Percentiles rank a stretch among this genome's conserved stretches.
Conservation (phyloP, 768 basidiomycete species). For the Dacryopinax spathularia region DNA sequence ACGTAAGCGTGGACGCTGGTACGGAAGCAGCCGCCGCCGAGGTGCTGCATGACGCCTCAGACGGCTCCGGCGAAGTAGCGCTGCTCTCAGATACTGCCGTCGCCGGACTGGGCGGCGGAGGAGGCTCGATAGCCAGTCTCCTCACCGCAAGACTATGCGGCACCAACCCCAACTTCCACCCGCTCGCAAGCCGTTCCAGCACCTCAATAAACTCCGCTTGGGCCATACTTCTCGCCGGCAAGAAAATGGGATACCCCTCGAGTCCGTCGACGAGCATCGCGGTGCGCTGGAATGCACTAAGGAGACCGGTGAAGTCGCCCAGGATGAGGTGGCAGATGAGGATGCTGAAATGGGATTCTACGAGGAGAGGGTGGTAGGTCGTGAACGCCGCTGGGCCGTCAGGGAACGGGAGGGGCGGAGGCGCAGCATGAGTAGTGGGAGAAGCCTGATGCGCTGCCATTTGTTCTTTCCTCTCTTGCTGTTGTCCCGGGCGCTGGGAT, state of each 20-base stretch:
- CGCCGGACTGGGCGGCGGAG: neutral
- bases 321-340: conserved; percentile 64
- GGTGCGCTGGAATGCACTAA: conserved; percentile 51
- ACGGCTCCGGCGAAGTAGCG: neutral
- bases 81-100: neutral
- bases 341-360: conserved; percentile 73
- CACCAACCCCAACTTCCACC: conserved; percentile 51
- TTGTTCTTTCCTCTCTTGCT: conserved; percentile 22
- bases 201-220: conserved; percentile 83
- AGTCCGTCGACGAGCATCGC: conserved; percentile 62
- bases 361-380: conserved; percentile 79
- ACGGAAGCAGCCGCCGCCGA: neutral
- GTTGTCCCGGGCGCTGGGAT: conserved; percentile 42
- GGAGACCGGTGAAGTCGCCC: conserved; percentile 50
- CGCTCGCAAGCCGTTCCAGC: conserved; percentile 60
- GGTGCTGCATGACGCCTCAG: neutral
- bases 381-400: conserved; percentile 55
- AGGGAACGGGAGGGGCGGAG: conserved; percentile 24
- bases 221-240: conserved; percentile 75
- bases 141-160: conserved; percentile 9
- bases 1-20: neutral
- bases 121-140: conserved; percentile 5
- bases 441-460: conserved; percentile 14
- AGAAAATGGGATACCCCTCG: conserved; percentile 79
- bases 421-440: conserved; percentile 6